Evolutionary conservation across 2,329 filamentous ascomycete species (phyloP), one percentile per base, ranked within the genome.

Genomic region (Cladosporium colombiae): DNA sequence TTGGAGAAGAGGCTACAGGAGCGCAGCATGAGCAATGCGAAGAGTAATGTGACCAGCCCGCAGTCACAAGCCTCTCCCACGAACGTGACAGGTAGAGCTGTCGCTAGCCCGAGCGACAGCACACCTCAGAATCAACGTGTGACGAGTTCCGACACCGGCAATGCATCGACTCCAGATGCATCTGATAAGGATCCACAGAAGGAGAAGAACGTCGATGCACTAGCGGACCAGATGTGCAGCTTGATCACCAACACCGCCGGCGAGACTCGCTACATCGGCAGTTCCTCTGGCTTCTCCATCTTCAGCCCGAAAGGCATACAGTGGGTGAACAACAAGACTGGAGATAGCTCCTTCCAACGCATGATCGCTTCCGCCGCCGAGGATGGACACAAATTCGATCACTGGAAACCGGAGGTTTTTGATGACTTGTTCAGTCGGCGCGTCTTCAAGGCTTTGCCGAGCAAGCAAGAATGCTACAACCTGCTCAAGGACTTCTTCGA

Each of bases 171-270:
- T 2, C 46, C 59, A 14, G 55, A 59, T n/a, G 50, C 50, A 14
- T 46, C 57, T 21, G 18, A 37, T 5, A 40, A 62, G 23, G 58
- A 62, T 49, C 84, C 82, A 62, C 83, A 81, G 69, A 82, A 81
- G 16, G 85, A 88, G 70, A 84, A 89, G 70, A 91, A 96, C 73
- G 91, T 96, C 1, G 93, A 96, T 76, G 89, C 89, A 1, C 80
- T 99, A 65, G 97, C 94, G 0, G 95, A 99, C 80, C 95, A 97
- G 90, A 98, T 99, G 95, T 98, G 94, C 78, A 97, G 93, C 2
- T 81, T 99, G 35, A 93, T 99, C 33, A 98, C 94, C 1, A 98
- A 97, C 75, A 93, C 94, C 72, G 91, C 88, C 68, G 95, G 95
- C 64, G 95, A 99, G 81, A 97, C 94, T 8, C 86, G 95, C 78